Evolutionary conservation across 176 grass and related monocot species (phyloP), one percentile per base, ranked within the genome.

Genomic region (Saccharum spontaneum): DNA sequence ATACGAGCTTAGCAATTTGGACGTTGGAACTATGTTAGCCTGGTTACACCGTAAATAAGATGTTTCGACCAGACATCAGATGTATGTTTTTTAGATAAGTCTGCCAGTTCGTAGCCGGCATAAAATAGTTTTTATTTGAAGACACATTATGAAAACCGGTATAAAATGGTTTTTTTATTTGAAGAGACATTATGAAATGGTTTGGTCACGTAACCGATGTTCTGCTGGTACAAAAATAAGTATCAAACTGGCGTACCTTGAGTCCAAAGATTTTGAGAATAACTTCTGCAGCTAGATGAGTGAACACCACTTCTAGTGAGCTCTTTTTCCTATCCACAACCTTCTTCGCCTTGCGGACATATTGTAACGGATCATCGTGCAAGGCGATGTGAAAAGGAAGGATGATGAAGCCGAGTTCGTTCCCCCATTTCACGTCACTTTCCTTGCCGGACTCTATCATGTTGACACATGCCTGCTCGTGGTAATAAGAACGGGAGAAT

Each of bases 251-350:
- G 14, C 41, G 10, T 77, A 94, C 92, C 86, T 97, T 86, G 6
- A 89, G 85, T 39, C 92, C 95, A 23, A 94, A 94, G 50, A 86
- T 31, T 85, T 88, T 92, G 76, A 94, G 69, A 14, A 94, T 77
- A 20, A 92, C 14, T 33, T 94, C 69, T 59, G 74, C 88, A 24
- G 73, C 78, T 30, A 89, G 8, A 82, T 92, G 93, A 6, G 92
- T 94, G 70, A 90, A 91, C 48, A 92, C 80, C 24, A 89, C 83
- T 77, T 97, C 92, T 11, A 97, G 57, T 1, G 95, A 94, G 50
- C 71, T 97, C 86, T 97, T 97, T 59, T 97, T 97, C 88, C 90
- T 92, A 7, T 87, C 81, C 43, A 89, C 86, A 44, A 82, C 85
- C 40, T 73, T 88, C 84, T 89, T 92, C 31, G 88, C 95, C 60